These are phyloP conservation scores for Suillus discolor DNA, from an alignment of 768 basidiomycete species.

Conservation along the genomic window DNA sequence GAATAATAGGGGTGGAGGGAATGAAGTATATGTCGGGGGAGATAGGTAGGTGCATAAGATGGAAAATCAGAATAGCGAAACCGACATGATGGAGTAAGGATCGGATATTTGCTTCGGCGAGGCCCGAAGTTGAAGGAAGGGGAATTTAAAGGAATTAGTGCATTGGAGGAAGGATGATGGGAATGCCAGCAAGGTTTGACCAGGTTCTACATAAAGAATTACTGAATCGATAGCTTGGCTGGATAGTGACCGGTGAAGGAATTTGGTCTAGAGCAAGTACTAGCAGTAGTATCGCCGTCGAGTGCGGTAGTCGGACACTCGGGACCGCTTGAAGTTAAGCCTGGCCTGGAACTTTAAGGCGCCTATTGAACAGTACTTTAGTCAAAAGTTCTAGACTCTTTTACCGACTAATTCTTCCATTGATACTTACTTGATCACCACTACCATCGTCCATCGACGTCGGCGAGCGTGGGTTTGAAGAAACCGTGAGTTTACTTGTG, in stretches of 20 bases:
- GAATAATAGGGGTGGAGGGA: background rate
- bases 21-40: background rate
- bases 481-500: conserved; percentile 25
- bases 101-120: background rate
- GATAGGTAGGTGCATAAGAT: background rate
- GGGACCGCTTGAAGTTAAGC: background rate
- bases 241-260: background rate
- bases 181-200: background rate
- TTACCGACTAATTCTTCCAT: background rate
- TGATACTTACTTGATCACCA: background rate
- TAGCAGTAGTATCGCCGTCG: background rate
- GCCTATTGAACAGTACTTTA: conserved; percentile 4
- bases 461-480: background rate
- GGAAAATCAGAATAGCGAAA: background rate
- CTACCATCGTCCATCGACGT: background rate
- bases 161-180: background rate
- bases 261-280: background rate
- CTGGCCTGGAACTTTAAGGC: background rate
- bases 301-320: background rate
- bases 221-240: background rate
- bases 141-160: background rate
- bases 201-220: background rate
- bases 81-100: background rate
- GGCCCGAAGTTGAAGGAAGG: background rate
- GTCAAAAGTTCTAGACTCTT: conserved; percentile 4